Base-by-base conservation (phyloP, 345 rosid genomes). In the Hirschfeldia incana region DNA sequence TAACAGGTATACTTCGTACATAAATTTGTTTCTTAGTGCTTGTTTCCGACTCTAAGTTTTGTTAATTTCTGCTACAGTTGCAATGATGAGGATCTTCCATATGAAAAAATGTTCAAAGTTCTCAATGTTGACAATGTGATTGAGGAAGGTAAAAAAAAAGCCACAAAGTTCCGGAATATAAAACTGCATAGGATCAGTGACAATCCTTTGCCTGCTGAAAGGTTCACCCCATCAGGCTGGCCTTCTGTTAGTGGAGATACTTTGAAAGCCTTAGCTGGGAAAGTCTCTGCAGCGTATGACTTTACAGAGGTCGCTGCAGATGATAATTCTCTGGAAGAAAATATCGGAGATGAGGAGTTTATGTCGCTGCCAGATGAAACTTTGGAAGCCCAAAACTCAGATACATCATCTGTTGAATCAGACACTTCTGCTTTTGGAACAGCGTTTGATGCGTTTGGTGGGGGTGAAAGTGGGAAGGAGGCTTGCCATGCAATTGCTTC, bases 401-500 rank as follows among this genome's bases (percentile, higher is more conserved):
- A 80, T 51, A 21, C 21, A 21, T 21, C 29, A 1, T 29, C n/a
- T 75, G 64, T 42, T 71, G 91, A 46, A 4, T 46, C 53, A 46
- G 53, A 86, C 72, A 83, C 69, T 70, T 86, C 91, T 83, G 83
- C 82, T 75, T 85, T 81, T 79, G 93, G 88, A 76, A 65, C 88
- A 42, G 89, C 91, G 72, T 81, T 53, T 74, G 65, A n/a, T 12
- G 92, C 86, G 33, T 95, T 90, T 84, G 80, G 61, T 58, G 86
- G 83, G 0, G 81, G 70, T 69, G 87, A 89, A 68, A 87, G 84
- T 73, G 93, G 94, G 67, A 90, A 78, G 78, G 97, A 91, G 55
- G 98, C 99, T 61, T 91, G 96, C 78, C 93, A 88, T 87, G 97
- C 98, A 65, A 93, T 95, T 82, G 90, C 91, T 67, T 88, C 99